phyloP scores from a whole-genome alignment of 768 basidiomycete species.

The Roridomyces roridus region DNA sequence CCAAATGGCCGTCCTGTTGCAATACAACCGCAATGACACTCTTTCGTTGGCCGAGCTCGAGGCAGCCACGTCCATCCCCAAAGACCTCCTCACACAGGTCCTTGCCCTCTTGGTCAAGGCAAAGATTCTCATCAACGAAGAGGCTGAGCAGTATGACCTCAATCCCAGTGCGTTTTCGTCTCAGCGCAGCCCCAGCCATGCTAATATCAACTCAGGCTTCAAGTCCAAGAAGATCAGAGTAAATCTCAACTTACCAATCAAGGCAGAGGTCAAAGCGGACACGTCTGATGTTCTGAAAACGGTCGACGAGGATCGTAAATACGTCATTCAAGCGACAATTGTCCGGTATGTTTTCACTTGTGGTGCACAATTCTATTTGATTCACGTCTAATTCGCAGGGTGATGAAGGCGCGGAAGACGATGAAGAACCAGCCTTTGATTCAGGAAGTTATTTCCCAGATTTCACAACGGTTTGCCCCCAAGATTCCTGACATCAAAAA shows the following conservation, averaged over 20 bases:
- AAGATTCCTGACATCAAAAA: conserved; percentile 98
- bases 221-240: conserved; percentile 94
- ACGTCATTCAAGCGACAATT: conserved; percentile 93
- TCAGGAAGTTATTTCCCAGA: conserved; percentile 89
- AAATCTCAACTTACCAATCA: conserved; percentile 90
- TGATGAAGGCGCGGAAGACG: conserved; percentile 95
- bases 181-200: not conserved
- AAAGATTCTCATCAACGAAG: conserved; percentile 88
- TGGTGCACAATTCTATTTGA: not conserved
- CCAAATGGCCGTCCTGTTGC: conserved; percentile 93
- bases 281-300: conserved; percentile 88
- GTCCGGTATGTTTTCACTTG: conserved; percentile 61
- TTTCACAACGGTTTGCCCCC: conserved; percentile 86
- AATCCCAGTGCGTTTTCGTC: conserved; percentile 63
- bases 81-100: conserved; percentile 66
- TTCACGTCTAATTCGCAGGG: conserved; percentile 46
- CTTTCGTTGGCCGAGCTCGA: conserved; percentile 73
- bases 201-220: conserved; percentile 58
- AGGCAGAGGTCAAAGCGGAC: conserved; percentile 93
- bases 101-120: conserved; percentile 80
- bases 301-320: conserved; percentile 97
- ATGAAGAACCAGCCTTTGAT: conserved; percentile 94
- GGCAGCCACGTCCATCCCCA: conserved; percentile 68
- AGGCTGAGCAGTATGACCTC: conserved; percentile 88
- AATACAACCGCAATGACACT: conserved; percentile 92